Percentiles rank a stretch among this genome's conserved stretches.
phyloP scores from a whole-genome alignment of 306 rosid species.

The Delonix regia region DNA sequence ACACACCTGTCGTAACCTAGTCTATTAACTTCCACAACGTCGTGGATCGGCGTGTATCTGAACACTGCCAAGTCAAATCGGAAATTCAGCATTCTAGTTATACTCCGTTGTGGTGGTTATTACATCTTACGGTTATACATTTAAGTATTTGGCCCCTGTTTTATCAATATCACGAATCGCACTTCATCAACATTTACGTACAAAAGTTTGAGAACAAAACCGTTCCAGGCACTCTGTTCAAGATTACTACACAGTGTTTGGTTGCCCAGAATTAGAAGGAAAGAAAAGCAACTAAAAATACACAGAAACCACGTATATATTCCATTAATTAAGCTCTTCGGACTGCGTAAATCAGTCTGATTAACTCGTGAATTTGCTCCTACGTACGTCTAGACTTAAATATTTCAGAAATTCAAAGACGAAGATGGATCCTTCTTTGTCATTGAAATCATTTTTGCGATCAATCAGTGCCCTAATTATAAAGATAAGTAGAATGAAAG shows the following conservation, averaged over 20 bases:
- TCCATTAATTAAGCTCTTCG: background rate
- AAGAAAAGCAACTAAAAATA: background rate
- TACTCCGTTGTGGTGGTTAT: background rate
- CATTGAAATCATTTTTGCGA: background rate
- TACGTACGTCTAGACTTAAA: background rate
- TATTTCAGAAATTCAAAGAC: conserved; percentile 3
- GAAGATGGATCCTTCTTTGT: background rate
- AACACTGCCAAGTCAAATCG: conserved; percentile 58
- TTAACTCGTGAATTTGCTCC: background rate
- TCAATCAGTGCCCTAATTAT: background rate
- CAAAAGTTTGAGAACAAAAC: background rate
- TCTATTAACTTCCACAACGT: conserved; percentile 66
- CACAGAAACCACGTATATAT: background rate
- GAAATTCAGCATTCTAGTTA: background rate
- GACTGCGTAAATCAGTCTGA: background rate
- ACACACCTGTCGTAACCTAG: conserved; percentile 56
- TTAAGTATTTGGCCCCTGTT: background rate
- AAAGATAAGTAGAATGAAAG: background rate
- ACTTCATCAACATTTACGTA: background rate
- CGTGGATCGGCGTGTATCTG: conserved; percentile 69
- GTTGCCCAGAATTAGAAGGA: background rate
- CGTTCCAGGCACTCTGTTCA: background rate
- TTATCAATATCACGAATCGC: background rate
- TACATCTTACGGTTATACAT: background rate
- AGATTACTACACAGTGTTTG: background rate